Evolutionary conservation across 2,329 filamentous ascomycete genomes (phyloP), one percentile per base, ranked within the genome.

Genomic region (Penicillium sp.): DNA sequence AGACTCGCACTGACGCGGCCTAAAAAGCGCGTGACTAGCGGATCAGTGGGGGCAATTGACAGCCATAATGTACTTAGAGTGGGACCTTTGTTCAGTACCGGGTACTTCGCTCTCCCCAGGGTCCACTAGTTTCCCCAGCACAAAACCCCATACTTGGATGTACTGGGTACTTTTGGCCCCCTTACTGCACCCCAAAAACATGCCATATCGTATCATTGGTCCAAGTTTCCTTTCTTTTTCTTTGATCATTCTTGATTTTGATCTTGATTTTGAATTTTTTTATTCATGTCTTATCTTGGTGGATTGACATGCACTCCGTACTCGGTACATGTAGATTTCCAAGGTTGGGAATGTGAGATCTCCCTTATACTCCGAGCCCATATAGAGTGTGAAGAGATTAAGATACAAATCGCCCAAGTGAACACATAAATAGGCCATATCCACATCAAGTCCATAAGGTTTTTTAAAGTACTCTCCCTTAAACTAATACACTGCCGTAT

Each of bases 21-120:
- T 35, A 54, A 52, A 52, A 51, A 52, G 44, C 64, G 59, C 63
- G 64, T 66, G 64, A 66, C 63, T 59, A 45, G 62, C 54, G 59
- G 64, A 64, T 66, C 64, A 59, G 61, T 61, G 61, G 61, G 49
- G 47, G 47, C 49, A 33, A 35, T 52, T 44, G 49, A 42, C 16
- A 27, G 33, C 22, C 35, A 26, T 19, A 31, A 29, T 29, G 13
- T 29, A 29, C 33, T 24, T 10, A 16, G 16, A 33, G 43, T 45
- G 42, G 49, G 29, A 19, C 21, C n/a, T 35, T 10, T 45, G 19
- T 22, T 21, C 11, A 27, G 29, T 49, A 49, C 29, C 29, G 11
- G 42, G 42, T 54, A 42, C 37, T 37, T 37, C 29, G 35, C 6
- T 37, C 35, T 37, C 37, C 37, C 37, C n/a, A 42, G 37, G 37